A percentile compares a stretch with the other conserved stretches of the same genome.
Evolutionary conservation across 2,329 filamentous ascomycete genomes (phyloP).

Genomic region (Podosphaera xanthii): DNA sequence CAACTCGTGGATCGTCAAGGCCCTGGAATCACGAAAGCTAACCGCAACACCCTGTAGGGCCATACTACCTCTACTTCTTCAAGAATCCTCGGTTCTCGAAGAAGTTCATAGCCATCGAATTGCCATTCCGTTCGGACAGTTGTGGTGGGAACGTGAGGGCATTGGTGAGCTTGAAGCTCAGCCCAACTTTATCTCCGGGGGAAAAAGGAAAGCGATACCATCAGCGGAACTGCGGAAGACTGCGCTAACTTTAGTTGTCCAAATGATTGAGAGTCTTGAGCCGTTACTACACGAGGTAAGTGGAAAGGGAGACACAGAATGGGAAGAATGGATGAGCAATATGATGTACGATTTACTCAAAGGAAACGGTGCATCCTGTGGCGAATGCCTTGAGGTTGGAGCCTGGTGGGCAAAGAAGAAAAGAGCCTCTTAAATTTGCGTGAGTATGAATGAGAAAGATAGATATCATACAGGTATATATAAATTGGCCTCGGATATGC

Average conservation of each 20-base stretch:
- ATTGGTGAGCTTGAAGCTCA: slow-evolving; percentile 37
- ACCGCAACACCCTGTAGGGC: slow-evolving; percentile 56
- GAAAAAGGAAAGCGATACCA: slow-evolving; percentile 22
- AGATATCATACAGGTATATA: no score
- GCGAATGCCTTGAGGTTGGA: slow-evolving; percentile 68
- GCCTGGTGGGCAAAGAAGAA: slow-evolving; percentile 84
- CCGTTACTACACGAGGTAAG: slow-evolving; percentile 61
- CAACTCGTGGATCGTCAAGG: slow-evolving; percentile 59
- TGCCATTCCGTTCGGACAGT: slow-evolving; percentile 66
- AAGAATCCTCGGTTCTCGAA: slow-evolving; percentile 50
- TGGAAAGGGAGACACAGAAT: slow-evolving; percentile 75
- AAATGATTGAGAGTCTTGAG: slow-evolving; percentile 69
- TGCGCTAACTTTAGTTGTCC: slow-evolving; percentile 59
- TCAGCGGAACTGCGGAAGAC: slow-evolving; percentile 56
- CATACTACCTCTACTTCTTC: slow-evolving; percentile 53
- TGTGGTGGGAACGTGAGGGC: slow-evolving; percentile 69
- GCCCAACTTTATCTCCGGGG: slow-evolving; percentile 8
- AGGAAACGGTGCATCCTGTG: slow-evolving; percentile 55
- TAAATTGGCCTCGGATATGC: no score
- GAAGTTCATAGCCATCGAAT: slow-evolving; percentile 53
- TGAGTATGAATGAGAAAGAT: no score
- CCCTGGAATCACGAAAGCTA: slow-evolving; percentile 48
- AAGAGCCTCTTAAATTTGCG: slow-evolving; percentile 18
- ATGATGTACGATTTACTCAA: slow-evolving; percentile 70
- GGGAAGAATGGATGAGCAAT: slow-evolving; percentile 71